A percentile compares a stretch with the other conserved stretches of the same genome.
phyloP scores from a whole-genome alignment of 768 basidiomycete genomes.

The Mycena maculata region DNA sequence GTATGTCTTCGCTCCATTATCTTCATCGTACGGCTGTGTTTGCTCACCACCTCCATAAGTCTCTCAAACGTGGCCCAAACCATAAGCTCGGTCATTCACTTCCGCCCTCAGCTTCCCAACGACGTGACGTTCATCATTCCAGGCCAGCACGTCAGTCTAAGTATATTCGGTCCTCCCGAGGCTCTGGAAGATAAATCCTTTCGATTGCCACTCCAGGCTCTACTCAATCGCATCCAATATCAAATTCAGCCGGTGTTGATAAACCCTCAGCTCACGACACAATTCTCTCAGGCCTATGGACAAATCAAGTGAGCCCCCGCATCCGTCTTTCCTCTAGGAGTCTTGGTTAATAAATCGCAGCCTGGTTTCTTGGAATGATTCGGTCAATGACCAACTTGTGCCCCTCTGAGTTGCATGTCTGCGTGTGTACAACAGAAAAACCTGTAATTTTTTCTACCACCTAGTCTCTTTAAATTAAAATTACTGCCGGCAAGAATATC shows the following conservation, averaged over 20 bases:
- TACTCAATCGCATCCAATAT: constrained; percentile 13
- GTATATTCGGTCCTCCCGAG: constrained; percentile 12
- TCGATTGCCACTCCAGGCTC: constrained; percentile 16
- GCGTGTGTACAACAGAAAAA: constrained; percentile 10
- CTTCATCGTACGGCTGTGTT: constrained; percentile 8
- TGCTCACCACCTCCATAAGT: constrained; percentile 8
- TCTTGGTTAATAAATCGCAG: constrained; percentile 7
- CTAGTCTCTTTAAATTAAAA: neutral
- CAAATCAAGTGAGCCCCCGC: constrained; percentile 15
- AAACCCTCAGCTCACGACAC: constrained; percentile 19
- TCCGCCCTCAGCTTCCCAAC: constrained; percentile 12
- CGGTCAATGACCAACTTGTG: constrained; percentile 4
- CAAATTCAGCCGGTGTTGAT: constrained; percentile 20
- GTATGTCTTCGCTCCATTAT: too few species aligned
- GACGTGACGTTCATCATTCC: constrained; percentile 11
- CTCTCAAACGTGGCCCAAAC: constrained; percentile 7
- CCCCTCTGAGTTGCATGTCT: constrained; percentile 17
- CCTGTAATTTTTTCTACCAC: neutral
- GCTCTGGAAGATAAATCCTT: constrained; percentile 18
- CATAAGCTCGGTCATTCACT: constrained; percentile 11
- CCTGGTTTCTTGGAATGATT: constrained; percentile 10
- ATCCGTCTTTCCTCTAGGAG: constrained; percentile 16
- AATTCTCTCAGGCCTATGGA: constrained; percentile 14
- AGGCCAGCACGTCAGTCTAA: constrained; percentile 14
- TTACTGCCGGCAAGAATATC: too few species aligned